phyloP scores from a whole-genome alignment of 495 filamentous ascomycete species.

The Aspergillus leporis region DNA sequence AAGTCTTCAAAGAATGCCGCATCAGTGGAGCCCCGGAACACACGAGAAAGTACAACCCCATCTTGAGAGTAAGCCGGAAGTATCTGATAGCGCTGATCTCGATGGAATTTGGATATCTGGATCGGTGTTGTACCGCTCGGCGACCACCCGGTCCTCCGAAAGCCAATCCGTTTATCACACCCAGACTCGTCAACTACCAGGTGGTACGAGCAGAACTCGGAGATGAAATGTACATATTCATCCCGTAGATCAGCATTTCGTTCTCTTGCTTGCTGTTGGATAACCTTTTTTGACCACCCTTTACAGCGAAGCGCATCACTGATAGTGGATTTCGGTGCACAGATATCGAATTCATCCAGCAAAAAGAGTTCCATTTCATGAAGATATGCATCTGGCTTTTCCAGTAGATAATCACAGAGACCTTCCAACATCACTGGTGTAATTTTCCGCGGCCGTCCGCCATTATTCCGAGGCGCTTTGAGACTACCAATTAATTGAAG shows the following conservation, averaged over 20 bases:
- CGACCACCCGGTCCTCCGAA: slow-evolving; percentile 20
- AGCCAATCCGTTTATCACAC: no score
- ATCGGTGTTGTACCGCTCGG: slow-evolving; percentile 27
- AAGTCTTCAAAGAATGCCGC: slow-evolving; percentile 36
- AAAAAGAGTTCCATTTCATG: slow-evolving; percentile 32
- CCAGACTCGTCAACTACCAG: no score
- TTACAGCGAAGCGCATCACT: slow-evolving; percentile 25
- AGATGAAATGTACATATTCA: slow-evolving; percentile 33
- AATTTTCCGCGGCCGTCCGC: slow-evolving; percentile 21
- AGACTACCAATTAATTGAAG: slow-evolving; percentile 26
- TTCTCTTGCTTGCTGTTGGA: slow-evolving; percentile 33
- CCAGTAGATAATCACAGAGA: slow-evolving; percentile 24
- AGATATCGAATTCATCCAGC: slow-evolving; percentile 33
- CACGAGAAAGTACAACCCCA: slow-evolving; percentile 25
- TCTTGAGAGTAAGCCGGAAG: slow-evolving; percentile 35
- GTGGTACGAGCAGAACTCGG: no score
- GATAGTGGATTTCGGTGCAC: slow-evolving; percentile 16
- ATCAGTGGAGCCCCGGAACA: slow-evolving; percentile 30
- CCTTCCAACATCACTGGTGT: slow-evolving; percentile 31
- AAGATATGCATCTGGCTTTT: slow-evolving; percentile 26
- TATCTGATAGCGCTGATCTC: slow-evolving; percentile 32
- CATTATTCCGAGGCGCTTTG: slow-evolving; percentile 20
- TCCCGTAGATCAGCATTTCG: slow-evolving; percentile 35
- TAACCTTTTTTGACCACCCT: no score
- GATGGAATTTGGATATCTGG: slow-evolving; percentile 28